Conservation (phyloP, 768 basidiomycete species). For the Lactifluus pinguis region DNA sequence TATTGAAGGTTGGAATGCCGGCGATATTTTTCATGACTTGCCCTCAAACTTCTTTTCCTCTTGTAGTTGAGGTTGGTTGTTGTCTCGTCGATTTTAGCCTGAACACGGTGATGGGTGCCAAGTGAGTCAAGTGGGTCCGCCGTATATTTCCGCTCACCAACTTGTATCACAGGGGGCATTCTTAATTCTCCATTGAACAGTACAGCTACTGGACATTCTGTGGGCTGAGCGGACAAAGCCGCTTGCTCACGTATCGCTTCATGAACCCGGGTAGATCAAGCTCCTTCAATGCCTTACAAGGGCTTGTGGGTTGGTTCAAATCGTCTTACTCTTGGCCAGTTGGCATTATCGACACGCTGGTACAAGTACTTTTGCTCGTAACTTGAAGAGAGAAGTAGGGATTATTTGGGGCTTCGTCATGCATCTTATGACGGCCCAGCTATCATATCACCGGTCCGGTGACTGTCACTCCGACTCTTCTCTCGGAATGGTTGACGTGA, state of each 20-base stretch:
- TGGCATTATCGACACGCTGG: neutral
- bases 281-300: conserved; percentile 33
- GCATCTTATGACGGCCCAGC: neutral
- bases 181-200: neutral
- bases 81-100: conserved; percentile 17
- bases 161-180: neutral
- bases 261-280: conserved; percentile 16
- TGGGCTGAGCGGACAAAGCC: too few relatives aligned
- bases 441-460: conserved; percentile 30
- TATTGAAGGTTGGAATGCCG: conserved; percentile 7
- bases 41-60: neutral
- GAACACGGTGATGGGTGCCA: neutral
- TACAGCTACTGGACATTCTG: neutral
- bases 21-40: too few relatives aligned
- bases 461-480: conserved; percentile 33
- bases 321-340: neutral
- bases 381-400: neutral
- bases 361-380: neutral
- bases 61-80: conserved; percentile 13
- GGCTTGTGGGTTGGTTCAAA: conserved; percentile 18
- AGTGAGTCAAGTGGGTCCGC: neutral
- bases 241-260: neutral
- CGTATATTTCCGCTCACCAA: neutral
- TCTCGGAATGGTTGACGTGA: conserved; percentile 21
- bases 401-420: neutral